phyloP scores from a whole-genome alignment of 1,139 yeast species.

The Candida gigantensis region DNA sequence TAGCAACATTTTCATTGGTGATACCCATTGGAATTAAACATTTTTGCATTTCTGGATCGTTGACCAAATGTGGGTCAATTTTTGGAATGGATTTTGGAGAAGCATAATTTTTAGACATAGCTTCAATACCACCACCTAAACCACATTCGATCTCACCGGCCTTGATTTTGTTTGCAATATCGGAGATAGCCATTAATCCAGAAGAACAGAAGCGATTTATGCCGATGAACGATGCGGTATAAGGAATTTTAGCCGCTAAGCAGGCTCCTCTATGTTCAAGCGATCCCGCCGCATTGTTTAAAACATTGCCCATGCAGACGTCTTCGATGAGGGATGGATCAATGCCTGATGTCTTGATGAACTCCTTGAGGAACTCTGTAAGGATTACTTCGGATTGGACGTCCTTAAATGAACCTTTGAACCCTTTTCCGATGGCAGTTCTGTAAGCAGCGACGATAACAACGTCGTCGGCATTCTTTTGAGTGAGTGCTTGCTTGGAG shows the following conservation, averaged over 20 bases:
- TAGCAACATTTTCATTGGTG: slow-evolving; percentile 44
- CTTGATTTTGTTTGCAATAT: slow-evolving; percentile 83
- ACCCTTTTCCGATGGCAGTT: slow-evolving; percentile 86
- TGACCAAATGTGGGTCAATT: slow-evolving; percentile 51
- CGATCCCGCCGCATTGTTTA: slow-evolving; percentile 90
- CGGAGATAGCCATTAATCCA: slow-evolving; percentile 87
- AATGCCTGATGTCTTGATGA: slow-evolving; percentile 60
- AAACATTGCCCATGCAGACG: slow-evolving; percentile 83
- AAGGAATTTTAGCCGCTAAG: slow-evolving; percentile 51
- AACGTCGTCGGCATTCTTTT: slow-evolving; percentile 80
- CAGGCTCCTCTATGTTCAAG: slow-evolving; percentile 84
- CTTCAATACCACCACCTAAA: slow-evolving; percentile 88
- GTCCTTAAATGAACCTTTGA: slow-evolving; percentile 78
- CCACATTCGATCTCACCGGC: slow-evolving; percentile 91
- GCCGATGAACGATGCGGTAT: slow-evolving; percentile 73
- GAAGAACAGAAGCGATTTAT: slow-evolving; percentile 94
- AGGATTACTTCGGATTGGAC: slow-evolving; percentile 74
- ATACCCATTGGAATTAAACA: slow-evolving; percentile 77
- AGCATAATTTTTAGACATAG: slow-evolving; percentile 86
- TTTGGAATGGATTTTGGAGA: slow-evolving; percentile 70
- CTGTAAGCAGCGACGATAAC: slow-evolving; percentile 87
- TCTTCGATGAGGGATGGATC: slow-evolving; percentile 75
- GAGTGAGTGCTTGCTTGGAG: slow-evolving; percentile 43
- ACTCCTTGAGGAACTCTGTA: slow-evolving; percentile 60
- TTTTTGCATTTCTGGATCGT: slow-evolving; percentile 31